Conservation (phyloP, 2,329 filamentous ascomycete species). For the Microcyclospora tardicrescens region DNA sequence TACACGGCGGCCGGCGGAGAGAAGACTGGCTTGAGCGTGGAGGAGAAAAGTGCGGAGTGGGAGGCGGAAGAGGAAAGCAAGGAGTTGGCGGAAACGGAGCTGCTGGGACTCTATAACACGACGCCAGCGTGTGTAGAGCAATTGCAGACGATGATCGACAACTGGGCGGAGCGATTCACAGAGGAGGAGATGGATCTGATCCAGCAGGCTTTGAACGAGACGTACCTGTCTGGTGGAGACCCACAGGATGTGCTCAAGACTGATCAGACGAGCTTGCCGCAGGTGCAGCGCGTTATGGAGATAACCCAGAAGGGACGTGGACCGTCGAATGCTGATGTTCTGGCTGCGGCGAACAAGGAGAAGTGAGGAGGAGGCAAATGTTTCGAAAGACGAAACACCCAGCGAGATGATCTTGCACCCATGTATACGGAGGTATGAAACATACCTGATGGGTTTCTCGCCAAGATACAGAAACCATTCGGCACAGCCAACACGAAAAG, state of each 20-base stretch:
- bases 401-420: too few species aligned
- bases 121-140: conserved; percentile 20
- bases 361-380: too few species aligned
- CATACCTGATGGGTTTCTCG: too few species aligned
- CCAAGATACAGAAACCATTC: too few species aligned
- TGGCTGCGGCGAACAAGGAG: too few species aligned
- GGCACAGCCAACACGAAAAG: too few species aligned
- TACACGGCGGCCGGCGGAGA: conserved; percentile 10
- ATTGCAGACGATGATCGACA: conserved; percentile 25
- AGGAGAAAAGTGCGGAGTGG: conserved; percentile 7
- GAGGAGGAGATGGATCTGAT: conserved; percentile 21
- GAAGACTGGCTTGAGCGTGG: conserved; percentile 10
- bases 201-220: conserved; percentile 15
- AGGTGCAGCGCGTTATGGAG: too few species aligned
- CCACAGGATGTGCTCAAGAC: background rate
- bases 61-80: conserved; percentile 21
- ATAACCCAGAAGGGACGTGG: too few species aligned
- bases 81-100: conserved; percentile 22
- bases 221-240: conserved; percentile 9
- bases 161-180: conserved; percentile 21
- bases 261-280: too few species aligned
- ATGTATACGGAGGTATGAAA: too few species aligned
- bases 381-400: too few species aligned
- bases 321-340: too few species aligned
- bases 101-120: conserved; percentile 22